A percentile compares a stretch with the other conserved stretches of the same genome.
Conservation (phyloP, 2,329 filamentous ascomycete species). For the Curvularia eragrostidis region DNA sequence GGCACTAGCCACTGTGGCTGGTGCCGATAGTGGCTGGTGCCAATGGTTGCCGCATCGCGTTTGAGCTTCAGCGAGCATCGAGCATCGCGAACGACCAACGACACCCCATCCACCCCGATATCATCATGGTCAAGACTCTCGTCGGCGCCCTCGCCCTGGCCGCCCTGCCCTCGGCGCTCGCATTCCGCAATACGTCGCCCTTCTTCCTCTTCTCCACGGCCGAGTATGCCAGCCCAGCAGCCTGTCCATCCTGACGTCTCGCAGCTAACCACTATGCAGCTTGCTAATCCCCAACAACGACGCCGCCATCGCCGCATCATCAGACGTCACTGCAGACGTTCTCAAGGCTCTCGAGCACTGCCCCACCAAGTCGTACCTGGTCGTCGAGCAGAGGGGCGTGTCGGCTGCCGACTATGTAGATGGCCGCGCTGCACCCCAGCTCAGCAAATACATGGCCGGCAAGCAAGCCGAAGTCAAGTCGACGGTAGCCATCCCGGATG, state of each 20-base stretch:
- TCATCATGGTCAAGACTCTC: constrained; percentile 54
- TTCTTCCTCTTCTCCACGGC: constrained; percentile 88
- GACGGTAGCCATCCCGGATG: constrained; percentile 60
- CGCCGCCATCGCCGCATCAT: constrained; percentile 51
- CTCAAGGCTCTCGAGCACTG: constrained; percentile 65
- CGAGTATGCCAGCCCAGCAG: constrained; percentile 63
- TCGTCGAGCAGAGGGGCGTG: constrained; percentile 79
- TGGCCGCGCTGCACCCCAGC: constrained; percentile 60
- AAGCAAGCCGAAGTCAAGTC: constrained; percentile 60
- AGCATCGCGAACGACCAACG: constrained; percentile 13
- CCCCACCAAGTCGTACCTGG: constrained; percentile 76
- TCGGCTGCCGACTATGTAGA: constrained; percentile 71
- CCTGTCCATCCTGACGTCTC: constrained; percentile 15
- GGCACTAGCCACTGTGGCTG: constrained; percentile 9
- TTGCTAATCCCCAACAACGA: constrained; percentile 35
- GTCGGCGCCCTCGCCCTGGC: constrained; percentile 59
- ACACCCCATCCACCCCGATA: constrained; percentile 22
- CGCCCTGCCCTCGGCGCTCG: constrained; percentile 65
- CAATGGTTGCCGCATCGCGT: constrained; percentile 8
- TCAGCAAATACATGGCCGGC: constrained; percentile 59
- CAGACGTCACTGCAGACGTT: constrained; percentile 53
- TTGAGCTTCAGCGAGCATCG: constrained; percentile 18
- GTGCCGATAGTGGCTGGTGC: constrained; percentile 5
- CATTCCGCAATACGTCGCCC: constrained; percentile 86
- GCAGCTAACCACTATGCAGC: constrained; percentile 38